Evolutionary conservation across 2,329 filamentous ascomycete species (phyloP).

Genomic region (Rhexocercosporidium sp.): DNA sequence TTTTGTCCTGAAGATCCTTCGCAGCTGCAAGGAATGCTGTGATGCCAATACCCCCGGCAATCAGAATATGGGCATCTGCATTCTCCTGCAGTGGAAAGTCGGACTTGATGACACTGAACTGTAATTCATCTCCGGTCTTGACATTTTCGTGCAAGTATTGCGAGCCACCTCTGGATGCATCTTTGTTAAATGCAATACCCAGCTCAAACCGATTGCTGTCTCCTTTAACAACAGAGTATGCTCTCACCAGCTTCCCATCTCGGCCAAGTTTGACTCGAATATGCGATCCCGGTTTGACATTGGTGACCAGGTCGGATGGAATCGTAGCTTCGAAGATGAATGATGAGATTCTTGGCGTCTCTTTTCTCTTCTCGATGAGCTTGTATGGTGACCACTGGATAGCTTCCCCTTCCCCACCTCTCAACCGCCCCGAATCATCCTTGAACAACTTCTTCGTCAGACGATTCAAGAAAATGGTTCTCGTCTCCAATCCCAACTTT

Average conservation of each 20-base stretch:
- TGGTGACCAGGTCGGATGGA: constrained; percentile 37
- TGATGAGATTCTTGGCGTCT: constrained; percentile 56
- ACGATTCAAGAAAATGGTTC: constrained; percentile 8
- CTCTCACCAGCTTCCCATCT: constrained; percentile 53
- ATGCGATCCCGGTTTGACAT: constrained; percentile 53
- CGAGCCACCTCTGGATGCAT: constrained; percentile 60
- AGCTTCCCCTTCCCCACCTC: constrained; percentile 7
- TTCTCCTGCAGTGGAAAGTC: constrained; percentile 51
- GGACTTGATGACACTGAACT: constrained; percentile 54
- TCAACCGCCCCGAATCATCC: background rate
- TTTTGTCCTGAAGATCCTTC: constrained; percentile 47
- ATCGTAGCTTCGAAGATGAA: constrained; percentile 56
- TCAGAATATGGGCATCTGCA: constrained; percentile 63
- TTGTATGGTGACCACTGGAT: constrained; percentile 41
- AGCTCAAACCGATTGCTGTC: constrained; percentile 50
- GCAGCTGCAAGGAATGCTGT: constrained; percentile 65
- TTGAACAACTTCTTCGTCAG: constrained; percentile 4
- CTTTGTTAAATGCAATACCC: constrained; percentile 57
- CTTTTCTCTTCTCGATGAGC: constrained; percentile 52
- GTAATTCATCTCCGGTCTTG: constrained; percentile 53
- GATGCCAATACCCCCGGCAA: constrained; percentile 67
- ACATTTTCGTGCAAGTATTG: constrained; percentile 58
- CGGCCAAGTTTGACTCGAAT: constrained; percentile 60
- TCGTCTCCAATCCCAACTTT: constrained; percentile 22
- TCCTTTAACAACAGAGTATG: constrained; percentile 59